phyloP scores from a whole-genome alignment of 2,329 filamentous ascomycete genomes.

The Aspergillus unguis region DNA sequence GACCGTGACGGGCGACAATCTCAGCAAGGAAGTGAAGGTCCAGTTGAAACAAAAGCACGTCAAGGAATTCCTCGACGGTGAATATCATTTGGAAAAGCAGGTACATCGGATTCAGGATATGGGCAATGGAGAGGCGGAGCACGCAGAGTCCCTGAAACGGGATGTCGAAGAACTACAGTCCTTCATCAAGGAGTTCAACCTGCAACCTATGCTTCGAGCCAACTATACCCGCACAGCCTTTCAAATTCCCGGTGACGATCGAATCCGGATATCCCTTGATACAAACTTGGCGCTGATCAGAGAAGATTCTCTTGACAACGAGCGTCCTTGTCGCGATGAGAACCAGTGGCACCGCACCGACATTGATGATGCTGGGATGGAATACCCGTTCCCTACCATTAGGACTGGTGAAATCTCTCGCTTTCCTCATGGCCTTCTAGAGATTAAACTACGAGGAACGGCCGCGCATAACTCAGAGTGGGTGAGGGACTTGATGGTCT shows the following conservation, averaged over 20 bases:
- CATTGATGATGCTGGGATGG: constrained; percentile 77
- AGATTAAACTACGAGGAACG: constrained; percentile 73
- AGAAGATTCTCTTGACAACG: constrained; percentile 69
- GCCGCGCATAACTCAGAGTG: constrained; percentile 68
- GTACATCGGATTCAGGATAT: constrained; percentile 79
- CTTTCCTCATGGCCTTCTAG: constrained; percentile 86
- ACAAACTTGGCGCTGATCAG: constrained; percentile 85
- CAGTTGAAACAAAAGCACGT: constrained; percentile 93
- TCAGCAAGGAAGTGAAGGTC: constrained; percentile 75
- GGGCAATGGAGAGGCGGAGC: constrained; percentile 63
- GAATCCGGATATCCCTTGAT: constrained; percentile 87
- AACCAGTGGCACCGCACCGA: constrained; percentile 87
- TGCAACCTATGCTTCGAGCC: constrained; percentile 82
- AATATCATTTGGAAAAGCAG: constrained; percentile 90
- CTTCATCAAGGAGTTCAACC: constrained; percentile 71
- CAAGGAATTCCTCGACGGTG: constrained; percentile 76
- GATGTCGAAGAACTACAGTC: constrained; percentile 74
- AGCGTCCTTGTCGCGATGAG: constrained; percentile 84
- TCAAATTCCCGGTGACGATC: constrained; percentile 89
- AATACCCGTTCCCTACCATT: constrained; percentile 82
- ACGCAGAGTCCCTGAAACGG: constrained; percentile 66
- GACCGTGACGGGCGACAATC: constrained; percentile 70
- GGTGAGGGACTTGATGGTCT: constrained; percentile 88
- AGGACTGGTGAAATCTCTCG: constrained; percentile 86
- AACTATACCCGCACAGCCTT: constrained; percentile 95